Percentiles rank a stretch among this genome's conserved stretches.
Evolutionary conservation across 345 rosid species (phyloP).

Genomic region (Acer yangbiense): DNA sequence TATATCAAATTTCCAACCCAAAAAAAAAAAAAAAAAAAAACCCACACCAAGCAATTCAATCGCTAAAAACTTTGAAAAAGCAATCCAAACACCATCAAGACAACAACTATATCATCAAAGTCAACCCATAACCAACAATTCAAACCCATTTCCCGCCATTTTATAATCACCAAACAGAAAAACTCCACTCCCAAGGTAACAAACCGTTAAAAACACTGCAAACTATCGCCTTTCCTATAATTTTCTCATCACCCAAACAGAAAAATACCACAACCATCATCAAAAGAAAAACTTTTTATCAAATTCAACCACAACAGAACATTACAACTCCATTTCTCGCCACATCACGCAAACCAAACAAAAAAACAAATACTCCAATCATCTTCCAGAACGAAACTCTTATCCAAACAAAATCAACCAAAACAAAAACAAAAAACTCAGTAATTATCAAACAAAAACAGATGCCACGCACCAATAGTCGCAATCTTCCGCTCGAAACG

Average conservation of each 20-base stretch:
- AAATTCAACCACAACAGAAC: background rate
- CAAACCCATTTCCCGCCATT: slow-evolving; percentile 2
- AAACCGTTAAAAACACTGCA: background rate
- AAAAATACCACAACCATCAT: background rate
- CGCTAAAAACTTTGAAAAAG: background rate
- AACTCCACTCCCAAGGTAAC: background rate
- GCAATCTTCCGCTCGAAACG: slow-evolving; percentile 57
- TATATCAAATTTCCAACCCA: background rate
- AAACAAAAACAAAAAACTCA: background rate
- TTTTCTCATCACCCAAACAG: background rate
- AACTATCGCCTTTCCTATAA: background rate
- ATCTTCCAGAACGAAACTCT: background rate
- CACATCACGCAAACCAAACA: too few species aligned
- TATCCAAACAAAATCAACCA: background rate
- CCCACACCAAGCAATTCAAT: too few species aligned
- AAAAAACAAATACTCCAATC: background rate
- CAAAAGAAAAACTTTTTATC: background rate
- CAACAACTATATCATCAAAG: background rate
- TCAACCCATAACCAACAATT: background rate
- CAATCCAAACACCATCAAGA: background rate
- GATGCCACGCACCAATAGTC: slow-evolving; percentile 35
- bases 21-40: background rate
- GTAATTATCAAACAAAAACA: background rate
- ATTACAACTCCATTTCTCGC: too few species aligned
- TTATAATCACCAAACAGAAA: background rate